Base-by-base conservation (phyloP, 495 filamentous ascomycete genomes). In the Staphylotrichum longicolle region DNA sequence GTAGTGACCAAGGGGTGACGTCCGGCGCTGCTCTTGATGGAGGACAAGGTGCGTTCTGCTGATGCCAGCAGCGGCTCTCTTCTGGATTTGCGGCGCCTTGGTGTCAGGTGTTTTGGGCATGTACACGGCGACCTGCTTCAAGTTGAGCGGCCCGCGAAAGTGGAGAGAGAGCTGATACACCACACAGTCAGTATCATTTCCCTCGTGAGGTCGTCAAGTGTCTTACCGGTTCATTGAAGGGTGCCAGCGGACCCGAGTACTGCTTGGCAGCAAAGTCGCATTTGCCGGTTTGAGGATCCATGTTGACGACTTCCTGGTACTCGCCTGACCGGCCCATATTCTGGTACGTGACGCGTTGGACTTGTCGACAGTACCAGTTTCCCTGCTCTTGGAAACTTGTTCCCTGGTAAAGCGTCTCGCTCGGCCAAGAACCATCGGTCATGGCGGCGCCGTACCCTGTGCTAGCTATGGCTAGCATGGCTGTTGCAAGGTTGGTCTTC, bases 91-190 rank as follows among this genome's bases (percentile, higher is more conserved):
- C 12, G 54, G 27, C 37, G 68, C 74, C 58, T 75, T 72, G 27
- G 47, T 54, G n/a, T 61, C 54, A n/a, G 33, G 55, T 32, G 61
- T 64, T 9, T 67, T 68, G 7, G 82, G 81, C 30, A 72, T 74
- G 69, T 89, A 91, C 32, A 84, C 83, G 5, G 87, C 88, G 37
- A 91, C 70, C 56, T 87, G 76, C 62, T 83, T 82, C 12, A 91
- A 64, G 7, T 75, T 60, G 51, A 88, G 64, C 3, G 88, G 89
- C 9, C 88, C 88, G 42, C 88, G 85, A 68, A 91, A 81, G 66
- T 89, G 85, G 50, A 90, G 53, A 0, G 86, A 88, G 39, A 91
- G 70, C 88, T 90, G 58, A 37, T 0, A 7, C 8, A 27, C 20
- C 20, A 27, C 0, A 27, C 14, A 42, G 37, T 52, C 32, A 52